These are phyloP conservation scores for Gentiana straminea DNA, from an alignment of 257 asterid species.

Conservation along the genomic window DNA sequence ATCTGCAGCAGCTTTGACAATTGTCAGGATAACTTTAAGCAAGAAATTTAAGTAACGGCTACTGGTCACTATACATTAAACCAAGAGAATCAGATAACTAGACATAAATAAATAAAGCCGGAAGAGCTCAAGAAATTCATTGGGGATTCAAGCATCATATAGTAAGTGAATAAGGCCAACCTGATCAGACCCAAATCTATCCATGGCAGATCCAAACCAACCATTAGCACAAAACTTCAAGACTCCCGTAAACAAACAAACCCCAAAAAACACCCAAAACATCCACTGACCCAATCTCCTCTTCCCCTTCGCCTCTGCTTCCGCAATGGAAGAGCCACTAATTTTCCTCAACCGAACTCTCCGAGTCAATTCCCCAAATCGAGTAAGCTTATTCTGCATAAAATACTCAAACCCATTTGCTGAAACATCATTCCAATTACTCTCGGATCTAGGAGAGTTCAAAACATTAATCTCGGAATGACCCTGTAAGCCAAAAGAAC, in stretches of 20 bases:
- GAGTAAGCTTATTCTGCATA: conserved; percentile 41
- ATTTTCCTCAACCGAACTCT: conserved; percentile 68
- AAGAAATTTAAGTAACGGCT: background rate
- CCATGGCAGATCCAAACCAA: conserved; percentile 94
- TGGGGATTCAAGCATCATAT: background rate
- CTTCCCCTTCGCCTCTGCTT: conserved; percentile 58
- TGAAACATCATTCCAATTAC: conserved; percentile 16
- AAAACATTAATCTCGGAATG: conserved; percentile 77
- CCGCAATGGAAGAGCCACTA: conserved; percentile 53
- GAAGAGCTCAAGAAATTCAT: background rate
- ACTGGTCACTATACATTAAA: background rate
- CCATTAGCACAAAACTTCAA: conserved; percentile 84
- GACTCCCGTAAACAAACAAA: conserved; percentile 68
- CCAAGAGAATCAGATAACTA: background rate
- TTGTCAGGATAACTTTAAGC: background rate
- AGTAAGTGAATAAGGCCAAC: conserved; percentile 21
- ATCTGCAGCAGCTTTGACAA: no score
- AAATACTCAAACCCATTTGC: conserved; percentile 38
- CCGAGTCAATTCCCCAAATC: conserved; percentile 53
- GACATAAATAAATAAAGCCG: background rate
- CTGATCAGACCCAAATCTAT: conserved; percentile 51
- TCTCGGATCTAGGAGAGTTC: conserved; percentile 89
- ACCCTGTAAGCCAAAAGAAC: conserved; percentile 3
- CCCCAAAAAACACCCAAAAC: conserved; percentile 74
- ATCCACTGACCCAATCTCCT: conserved; percentile 68